These are phyloP conservation scores for Candida silvicultrix DNA, from an alignment of 805 yeast genomes.

Conservation along the genomic window DNA sequence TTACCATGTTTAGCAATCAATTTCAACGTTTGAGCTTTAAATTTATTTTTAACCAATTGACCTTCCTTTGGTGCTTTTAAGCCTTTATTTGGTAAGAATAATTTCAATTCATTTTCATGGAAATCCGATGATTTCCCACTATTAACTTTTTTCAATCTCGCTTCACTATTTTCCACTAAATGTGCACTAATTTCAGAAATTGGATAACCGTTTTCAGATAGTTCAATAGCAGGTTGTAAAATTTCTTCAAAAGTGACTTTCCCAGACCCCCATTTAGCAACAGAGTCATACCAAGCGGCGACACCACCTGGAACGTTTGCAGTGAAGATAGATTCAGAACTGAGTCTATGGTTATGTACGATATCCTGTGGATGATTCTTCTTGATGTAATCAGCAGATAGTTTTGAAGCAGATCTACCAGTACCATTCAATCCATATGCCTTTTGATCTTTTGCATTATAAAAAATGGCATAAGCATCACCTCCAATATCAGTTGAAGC, in stretches of 20 bases:
- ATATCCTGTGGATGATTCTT: constrained; percentile 34
- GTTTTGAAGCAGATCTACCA: constrained; percentile 55
- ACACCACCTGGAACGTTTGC: constrained; percentile 76
- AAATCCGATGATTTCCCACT: constrained; percentile 25
- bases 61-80: constrained; percentile 51
- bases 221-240: constrained; percentile 56
- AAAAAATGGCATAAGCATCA: constrained; percentile 60
- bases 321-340: constrained; percentile 45
- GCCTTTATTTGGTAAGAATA: constrained; percentile 32
- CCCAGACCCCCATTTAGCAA: constrained; percentile 68
- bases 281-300: constrained; percentile 73
- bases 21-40: constrained; percentile 47
- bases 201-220: constrained; percentile 65
- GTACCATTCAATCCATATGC: constrained; percentile 71
- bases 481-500: constrained; percentile 63
- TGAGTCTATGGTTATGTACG: constrained; percentile 39
- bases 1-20: constrained; percentile 51
- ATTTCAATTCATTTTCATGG: constrained; percentile 22
- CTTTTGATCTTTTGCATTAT: constrained; percentile 39
- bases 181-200: constrained; percentile 52
- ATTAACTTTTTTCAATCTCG: constrained; percentile 30
- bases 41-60: constrained; percentile 45
- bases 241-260: constrained; percentile 52
- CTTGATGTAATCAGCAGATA: constrained; percentile 42
- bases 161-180: constrained; percentile 39